Base-by-base conservation (phyloP, 148 eudicot species). In the Rhododendron simsii region DNA sequence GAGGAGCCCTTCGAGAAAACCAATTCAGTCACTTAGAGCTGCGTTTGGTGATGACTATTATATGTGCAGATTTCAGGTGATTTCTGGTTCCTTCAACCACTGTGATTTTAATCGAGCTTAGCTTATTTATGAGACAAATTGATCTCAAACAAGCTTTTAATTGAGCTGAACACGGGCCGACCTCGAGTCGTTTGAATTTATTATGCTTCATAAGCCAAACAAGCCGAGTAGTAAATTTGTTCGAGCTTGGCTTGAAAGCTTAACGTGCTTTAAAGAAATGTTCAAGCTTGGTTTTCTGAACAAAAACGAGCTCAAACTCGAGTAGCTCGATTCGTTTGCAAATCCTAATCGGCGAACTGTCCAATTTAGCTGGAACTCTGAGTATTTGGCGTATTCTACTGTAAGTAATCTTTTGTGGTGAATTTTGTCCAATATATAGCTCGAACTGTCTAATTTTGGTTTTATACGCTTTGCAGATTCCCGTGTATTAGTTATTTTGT, bases 21-120 rank as follows among this genome's bases (percentile, higher is more conserved):
- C 76, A 33, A 71, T 71, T 71, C 76, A 14, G 41, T 71, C 76
- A 16, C 76, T 71, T 33, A 71, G 76, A 71, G 76, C 76, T 28
- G 76, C 76, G 76, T 71, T 71, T 71, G 76, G 76, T 30, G 76
- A 71, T 33, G 76, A 71, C 30, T 71, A 71, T 28, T 71, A 71
- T 14, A 71, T 71, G 76, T 71, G 76, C 76, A 71, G 76, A 71
- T 71, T 71, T 71, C 76, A 71, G 76, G 76, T 71, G 20, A 71
- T 71, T 13, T 71, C 7, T 28, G 15, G 15, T 30, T 69, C 35
- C 75, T 71, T n/a, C 73, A n/a, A 14, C 2, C 9, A n/a, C 9
- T 26, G 13, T n/a, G 4, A n/a, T n/a, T 65, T 65, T 65, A 53
- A 14, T 13, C 16, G 23, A 15, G 61, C 61, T 55, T 55, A 55